Evolutionary conservation across 129 eudicot species (phyloP).

Genomic region (Calendula officinalis): DNA sequence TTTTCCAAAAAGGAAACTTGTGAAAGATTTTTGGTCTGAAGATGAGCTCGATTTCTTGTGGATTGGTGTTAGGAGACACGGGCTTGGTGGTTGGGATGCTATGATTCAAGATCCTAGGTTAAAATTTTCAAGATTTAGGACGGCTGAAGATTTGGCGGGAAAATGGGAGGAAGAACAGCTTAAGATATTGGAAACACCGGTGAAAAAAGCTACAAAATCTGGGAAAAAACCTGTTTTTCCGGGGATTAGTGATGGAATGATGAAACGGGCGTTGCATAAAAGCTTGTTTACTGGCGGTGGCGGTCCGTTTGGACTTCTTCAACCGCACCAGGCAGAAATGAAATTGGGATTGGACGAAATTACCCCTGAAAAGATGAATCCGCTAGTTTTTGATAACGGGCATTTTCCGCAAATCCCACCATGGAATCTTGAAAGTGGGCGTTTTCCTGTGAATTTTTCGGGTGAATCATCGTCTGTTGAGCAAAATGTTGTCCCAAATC

Average conservation of each 20-base stretch:
- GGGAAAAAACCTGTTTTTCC: slow-evolving; percentile 47
- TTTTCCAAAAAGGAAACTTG: slow-evolving; percentile 42
- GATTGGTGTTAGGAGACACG: slow-evolving; percentile 95
- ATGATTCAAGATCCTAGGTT: slow-evolving; percentile 75
- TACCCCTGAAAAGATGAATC: slow-evolving; percentile 45
- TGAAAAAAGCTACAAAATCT: slow-evolving; percentile 33
- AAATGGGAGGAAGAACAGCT: slow-evolving; percentile 92
- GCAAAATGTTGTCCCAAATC: slow-evolving; percentile 40
- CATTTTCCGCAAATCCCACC: slow-evolving; percentile 35
- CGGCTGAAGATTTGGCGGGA: slow-evolving; percentile 56
- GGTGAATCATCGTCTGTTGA: slow-evolving; percentile 36
- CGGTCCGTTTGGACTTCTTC: slow-evolving; percentile 55
- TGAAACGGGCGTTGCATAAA: slow-evolving; percentile 67
- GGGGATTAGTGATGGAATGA: slow-evolving; percentile 67
- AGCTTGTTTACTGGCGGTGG: slow-evolving; percentile 41
- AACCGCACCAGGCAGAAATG: slow-evolving; percentile 75
- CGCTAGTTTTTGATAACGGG: slow-evolving; percentile 31
- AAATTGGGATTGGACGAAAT: slow-evolving; percentile 63
- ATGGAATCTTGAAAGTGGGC: slow-evolving; percentile 37
- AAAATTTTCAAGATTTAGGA: slow-evolving; percentile 66
- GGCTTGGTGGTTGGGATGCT: slow-evolving; percentile 82
- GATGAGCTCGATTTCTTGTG: slow-evolving; percentile 93
- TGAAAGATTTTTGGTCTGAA: slow-evolving; percentile 76
- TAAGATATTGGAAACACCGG: slow-evolving; percentile 51
- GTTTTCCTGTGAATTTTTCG: slow-evolving; percentile 31